Conservation (phyloP, 1,284 basidiomycete genomes). For the Porogramme epimiltina region DNA sequence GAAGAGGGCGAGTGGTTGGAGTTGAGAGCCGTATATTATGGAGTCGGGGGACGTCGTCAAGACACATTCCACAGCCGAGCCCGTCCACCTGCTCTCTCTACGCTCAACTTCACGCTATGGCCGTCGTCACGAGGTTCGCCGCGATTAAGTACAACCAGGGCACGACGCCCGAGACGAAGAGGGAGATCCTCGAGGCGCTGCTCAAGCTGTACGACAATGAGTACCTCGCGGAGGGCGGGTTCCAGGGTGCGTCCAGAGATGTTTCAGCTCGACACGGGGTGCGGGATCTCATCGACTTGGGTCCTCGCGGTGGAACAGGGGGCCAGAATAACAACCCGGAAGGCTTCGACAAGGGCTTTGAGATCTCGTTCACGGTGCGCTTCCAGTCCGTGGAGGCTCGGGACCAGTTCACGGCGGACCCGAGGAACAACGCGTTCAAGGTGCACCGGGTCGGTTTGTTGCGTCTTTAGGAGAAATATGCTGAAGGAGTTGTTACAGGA, state of each 20-base stretch:
- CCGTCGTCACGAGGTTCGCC: neutral
- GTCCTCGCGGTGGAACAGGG: neutral
- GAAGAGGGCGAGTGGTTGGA: too few relatives aligned
- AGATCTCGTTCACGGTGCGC: conserved; percentile 1
- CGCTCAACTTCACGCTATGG: neutral
- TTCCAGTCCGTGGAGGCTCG: neutral
- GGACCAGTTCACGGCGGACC: conserved; percentile 1
- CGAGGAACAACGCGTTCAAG: conserved; percentile 2
- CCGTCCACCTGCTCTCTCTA: too few relatives aligned
- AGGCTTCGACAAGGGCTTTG: conserved; percentile 4
- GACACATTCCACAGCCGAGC: too few relatives aligned
- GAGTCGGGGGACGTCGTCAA: too few relatives aligned
- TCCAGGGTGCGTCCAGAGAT: neutral
- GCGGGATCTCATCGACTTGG: neutral
- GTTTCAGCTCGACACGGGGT: neutral
- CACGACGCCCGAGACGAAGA: conserved; percentile 1
- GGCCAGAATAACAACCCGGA: conserved; percentile 4
- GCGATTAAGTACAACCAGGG: conserved; percentile 2
- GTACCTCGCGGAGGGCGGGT: neutral
- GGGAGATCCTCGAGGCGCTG: neutral
- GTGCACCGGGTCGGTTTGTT: neutral
- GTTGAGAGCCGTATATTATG: too few relatives aligned
- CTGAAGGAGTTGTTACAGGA: neutral
- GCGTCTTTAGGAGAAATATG: too few relatives aligned
- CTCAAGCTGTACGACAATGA: conserved; percentile 4